A percentile compares a stretch with the other conserved stretches of the same genome.
Evolutionary conservation across 192 early-diverging fungal genomes (phyloP).

Genomic region (Jimgerdemannia lactiflua): DNA sequence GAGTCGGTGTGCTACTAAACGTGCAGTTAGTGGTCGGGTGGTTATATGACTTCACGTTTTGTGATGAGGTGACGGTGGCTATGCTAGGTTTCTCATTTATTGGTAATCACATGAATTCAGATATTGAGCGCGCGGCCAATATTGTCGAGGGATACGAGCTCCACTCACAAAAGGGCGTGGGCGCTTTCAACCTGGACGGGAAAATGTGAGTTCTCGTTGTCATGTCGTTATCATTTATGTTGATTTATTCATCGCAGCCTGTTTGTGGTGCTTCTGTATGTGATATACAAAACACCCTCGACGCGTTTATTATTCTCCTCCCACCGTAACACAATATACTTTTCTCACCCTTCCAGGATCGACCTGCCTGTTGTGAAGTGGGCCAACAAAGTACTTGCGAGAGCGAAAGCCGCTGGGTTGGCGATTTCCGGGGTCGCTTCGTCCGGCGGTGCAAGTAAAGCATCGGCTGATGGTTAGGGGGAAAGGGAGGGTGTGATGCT

Average conservation of each 20-base stretch:
- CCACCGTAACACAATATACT: background rate
- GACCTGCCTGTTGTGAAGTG: conserved; percentile 91
- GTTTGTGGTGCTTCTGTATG: background rate
- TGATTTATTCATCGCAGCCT: background rate
- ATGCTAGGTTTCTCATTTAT: background rate
- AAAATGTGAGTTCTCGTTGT: conserved; percentile 66
- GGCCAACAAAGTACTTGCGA: conserved; percentile 72
- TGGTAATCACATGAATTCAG: conserved; percentile 19
- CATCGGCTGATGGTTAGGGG: too few species aligned
- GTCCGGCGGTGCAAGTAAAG: too few species aligned
- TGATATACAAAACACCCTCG: too few species aligned
- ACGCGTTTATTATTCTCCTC: too few species aligned
- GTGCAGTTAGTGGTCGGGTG: background rate
- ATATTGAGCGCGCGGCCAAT: conserved; percentile 60
- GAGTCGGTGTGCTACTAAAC: background rate
- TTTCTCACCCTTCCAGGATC: conserved; percentile 37
- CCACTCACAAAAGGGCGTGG: conserved; percentile 68
- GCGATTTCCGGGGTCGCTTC: conserved; percentile 11
- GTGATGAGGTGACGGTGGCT: background rate
- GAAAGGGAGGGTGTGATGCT: too few species aligned
- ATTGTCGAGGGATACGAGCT: conserved; percentile 72
- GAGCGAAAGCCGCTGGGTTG: conserved; percentile 60
- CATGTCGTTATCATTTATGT: background rate
- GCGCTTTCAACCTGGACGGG: conserved; percentile 90
- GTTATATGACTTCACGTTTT: background rate